Conservation (phyloP, 139 green algal species). For the Haematococcus lacustris region DNA sequence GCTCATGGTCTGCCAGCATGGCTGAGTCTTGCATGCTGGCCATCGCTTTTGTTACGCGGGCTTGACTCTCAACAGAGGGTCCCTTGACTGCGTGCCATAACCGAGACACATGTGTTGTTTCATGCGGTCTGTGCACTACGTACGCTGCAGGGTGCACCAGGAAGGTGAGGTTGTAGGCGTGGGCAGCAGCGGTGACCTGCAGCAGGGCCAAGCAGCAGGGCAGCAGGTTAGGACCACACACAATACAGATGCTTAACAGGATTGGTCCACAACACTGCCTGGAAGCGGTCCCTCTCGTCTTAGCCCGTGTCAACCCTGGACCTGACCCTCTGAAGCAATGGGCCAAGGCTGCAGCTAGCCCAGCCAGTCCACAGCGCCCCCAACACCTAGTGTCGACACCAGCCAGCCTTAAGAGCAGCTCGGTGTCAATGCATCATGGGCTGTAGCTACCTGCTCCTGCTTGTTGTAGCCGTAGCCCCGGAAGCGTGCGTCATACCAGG, state of each 20-base stretch:
- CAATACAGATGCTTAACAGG: background rate
- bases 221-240: background rate
- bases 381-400: background rate
- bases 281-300: background rate
- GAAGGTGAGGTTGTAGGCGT: background rate
- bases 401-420: background rate
- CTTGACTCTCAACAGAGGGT: no score
- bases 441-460: conserved; percentile 19
- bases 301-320: background rate
- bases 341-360: background rate
- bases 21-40: no score
- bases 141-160: conserved; percentile 15
- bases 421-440: background rate
- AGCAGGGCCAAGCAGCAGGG: background rate
- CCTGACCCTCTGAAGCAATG: background rate
- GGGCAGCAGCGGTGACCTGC: background rate
- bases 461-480: conserved; percentile 49
- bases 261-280: background rate
- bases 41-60: no score
- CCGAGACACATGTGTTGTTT: background rate
- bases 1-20: no score
- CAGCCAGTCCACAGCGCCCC: background rate
- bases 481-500: conserved; percentile 37
- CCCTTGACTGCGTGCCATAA: no score
- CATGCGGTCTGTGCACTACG: conserved; percentile 29